Evolutionary conservation across 176 grass and related monocot genomes (phyloP).

Genomic region (Bonia amplexicaulis): DNA sequence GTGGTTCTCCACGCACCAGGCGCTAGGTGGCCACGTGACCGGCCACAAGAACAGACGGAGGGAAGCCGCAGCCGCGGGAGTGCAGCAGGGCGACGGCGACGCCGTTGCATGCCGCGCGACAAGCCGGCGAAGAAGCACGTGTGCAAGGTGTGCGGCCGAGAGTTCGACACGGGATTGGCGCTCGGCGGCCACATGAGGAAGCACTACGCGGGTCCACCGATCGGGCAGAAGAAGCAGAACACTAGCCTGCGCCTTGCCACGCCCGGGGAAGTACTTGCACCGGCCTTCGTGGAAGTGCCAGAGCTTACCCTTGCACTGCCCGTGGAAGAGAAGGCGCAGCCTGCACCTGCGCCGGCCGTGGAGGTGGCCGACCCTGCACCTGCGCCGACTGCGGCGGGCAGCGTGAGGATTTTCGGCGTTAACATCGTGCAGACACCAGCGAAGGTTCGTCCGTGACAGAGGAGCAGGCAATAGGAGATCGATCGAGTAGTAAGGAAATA

Average conservation of each 20-base stretch:
- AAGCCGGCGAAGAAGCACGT: neutral
- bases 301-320: neutral
- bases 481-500: neutral
- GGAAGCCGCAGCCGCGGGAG: neutral
- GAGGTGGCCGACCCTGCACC: neutral
- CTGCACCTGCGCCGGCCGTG: neutral
- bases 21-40: slow-evolving; percentile 34
- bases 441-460: neutral
- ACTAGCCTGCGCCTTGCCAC: no score
- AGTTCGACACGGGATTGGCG: neutral
- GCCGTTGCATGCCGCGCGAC: neutral
- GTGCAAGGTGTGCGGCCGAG: slow-evolving; percentile 7
- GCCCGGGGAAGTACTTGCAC: neutral
- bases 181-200: slow-evolving; percentile 50
- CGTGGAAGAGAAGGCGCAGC: neutral
- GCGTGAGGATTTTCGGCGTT: slow-evolving; percentile 31
- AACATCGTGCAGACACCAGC: neutral
- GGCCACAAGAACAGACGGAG: slow-evolving; percentile 31
- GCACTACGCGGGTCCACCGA: slow-evolving; percentile 12
- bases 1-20: slow-evolving; percentile 25
- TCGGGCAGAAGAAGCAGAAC: neutral
- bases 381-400: neutral
- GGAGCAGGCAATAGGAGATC: neutral
- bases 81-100: neutral
- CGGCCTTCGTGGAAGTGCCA: neutral